Evolutionary conservation across 164 flowering plant species (phyloP), one percentile per base, ranked within the genome.

Genomic region (Saururus chinensis): DNA sequence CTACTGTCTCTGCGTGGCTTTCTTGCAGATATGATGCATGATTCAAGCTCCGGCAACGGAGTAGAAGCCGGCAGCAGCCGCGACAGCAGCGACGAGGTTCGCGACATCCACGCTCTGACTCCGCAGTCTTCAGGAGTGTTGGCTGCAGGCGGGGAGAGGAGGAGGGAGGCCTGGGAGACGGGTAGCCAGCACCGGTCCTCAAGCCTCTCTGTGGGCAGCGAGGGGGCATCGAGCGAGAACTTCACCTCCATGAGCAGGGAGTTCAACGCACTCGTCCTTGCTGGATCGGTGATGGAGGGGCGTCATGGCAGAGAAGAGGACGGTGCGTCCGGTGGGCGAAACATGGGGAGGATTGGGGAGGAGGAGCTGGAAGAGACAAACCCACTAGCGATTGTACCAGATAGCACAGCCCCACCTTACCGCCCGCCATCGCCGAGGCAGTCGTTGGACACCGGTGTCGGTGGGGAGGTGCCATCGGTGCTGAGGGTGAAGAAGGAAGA

Each of bases 401-500:
- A 80, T 55, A 66, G 19, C 53, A 62, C 57, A 19, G 26, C 57
- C 8, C 74, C 74, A 0, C 7, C 67, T 53, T 73, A 69, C 63
- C 20, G 64, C 71, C 2, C 35, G 49, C 19, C 70, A 1, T 20
- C 64, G 0, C 9, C 42, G 53, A 12, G 7, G 49, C 17, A 4
- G 16, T 45, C 49, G 5, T 8, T 45, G 49, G 49, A 4, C 13
- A 13, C 49, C 0, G 14, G 37, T 30, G 54, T 40, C 16, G 10
- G 48, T 8, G 53, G 45, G 13, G 72, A 67, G 22, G 83, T 71
- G 48, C 70, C 75, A 19, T 73, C 87, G 35, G 71, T 86, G 68
- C 80, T 80, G 45, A 75, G 78, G 54, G 97, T 93, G 88, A 89
- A 85, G 82, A 81, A 74, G 53, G 97, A 88, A 62, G 98, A 93